Evolutionary conservation across 2,329 filamentous ascomycete genomes (phyloP).

Genomic region (Calonectria pseudoturangicola): DNA sequence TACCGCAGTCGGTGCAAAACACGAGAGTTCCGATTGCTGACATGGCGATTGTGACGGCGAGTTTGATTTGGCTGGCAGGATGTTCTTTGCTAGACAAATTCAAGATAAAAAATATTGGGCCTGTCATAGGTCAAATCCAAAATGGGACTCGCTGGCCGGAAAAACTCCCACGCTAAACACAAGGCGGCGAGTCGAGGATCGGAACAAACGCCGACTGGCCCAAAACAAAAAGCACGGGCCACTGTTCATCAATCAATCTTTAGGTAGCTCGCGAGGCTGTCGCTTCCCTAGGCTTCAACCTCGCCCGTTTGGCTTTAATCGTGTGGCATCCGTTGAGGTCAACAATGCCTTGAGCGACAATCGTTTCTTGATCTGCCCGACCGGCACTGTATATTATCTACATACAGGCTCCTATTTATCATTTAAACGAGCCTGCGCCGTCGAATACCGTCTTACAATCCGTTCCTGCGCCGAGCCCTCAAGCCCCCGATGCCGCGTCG

Average conservation of each 20-base stretch:
- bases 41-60: slow-evolving; percentile 72
- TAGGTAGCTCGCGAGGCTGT: slow-evolving; percentile 54
- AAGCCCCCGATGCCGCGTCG: slow-evolving; percentile 53
- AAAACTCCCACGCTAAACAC: slow-evolving; percentile 55
- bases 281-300: slow-evolving; percentile 49
- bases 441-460: slow-evolving; percentile 37
- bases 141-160: slow-evolving; percentile 50
- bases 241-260: slow-evolving; percentile 43
- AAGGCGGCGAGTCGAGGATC: slow-evolving; percentile 44
- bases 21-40: slow-evolving; percentile 92
- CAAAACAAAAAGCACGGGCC: slow-evolving; percentile 46
- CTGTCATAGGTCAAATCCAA: slow-evolving; percentile 47
- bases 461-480: slow-evolving; percentile 34
- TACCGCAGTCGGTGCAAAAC: slow-evolving; percentile 95
- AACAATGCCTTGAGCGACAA: slow-evolving; percentile 52
- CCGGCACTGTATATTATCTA: slow-evolving; percentile 20
- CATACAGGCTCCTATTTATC: slow-evolving; percentile 9
- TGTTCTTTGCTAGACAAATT: slow-evolving; percentile 40
- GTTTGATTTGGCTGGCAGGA: slow-evolving; percentile 30
- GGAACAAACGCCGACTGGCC: slow-evolving; percentile 56
- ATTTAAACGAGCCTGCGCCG: slow-evolving; percentile 33
- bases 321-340: slow-evolving; percentile 33
- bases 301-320: slow-evolving; percentile 43
- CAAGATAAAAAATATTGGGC: slow-evolving; percentile 54
- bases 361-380: slow-evolving; percentile 38